Evolutionary conservation across 2,329 filamentous ascomycete genomes (phyloP), one percentile per base, ranked within the genome.

Genomic region (Phialophora verrucosa): DNA sequence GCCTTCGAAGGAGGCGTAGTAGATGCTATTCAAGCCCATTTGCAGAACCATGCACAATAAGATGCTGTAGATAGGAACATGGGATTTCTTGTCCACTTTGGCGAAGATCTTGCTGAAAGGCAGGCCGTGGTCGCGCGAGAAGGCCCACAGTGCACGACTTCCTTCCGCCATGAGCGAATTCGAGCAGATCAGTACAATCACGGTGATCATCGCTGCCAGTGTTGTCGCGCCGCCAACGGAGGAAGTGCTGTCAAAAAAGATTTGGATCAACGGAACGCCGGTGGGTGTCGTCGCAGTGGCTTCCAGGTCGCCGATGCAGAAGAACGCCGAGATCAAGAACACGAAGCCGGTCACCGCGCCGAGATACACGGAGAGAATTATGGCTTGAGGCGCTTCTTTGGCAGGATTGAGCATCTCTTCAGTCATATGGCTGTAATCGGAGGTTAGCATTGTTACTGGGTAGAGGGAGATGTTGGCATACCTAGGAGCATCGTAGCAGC

Each of bases 11-110:
- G 83, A 84, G 0, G 83, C 84, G 64, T 86, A 85, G 67, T 85
- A 84, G 54, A 86, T 85, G 12, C 81, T 81, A 68, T 84, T 82
- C 57, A 87, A 79, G 0, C 81, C 83, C 66, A 85, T 78, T 66
- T 87, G 84, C 1, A 79, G 2, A 85, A 78, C 0, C 0, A 83
- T 85, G 70, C 85, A 86, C 0, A 84, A 84, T 5, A 87, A 75
- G 1, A 71, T 59, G 29, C 82, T 82, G 38, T 78, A 73, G 0
- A 84, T 64, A 0, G 82, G 83, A 0, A 84, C 81, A 62, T 81
- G 79, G 3, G 81, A 73, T 14, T 62, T 74, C 1, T 73, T 72
- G 63, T 82, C 71, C 5, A 85, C 79, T 11, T 76, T 73, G 10
- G 76, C 73, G 11, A 84, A 74, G 66, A 78, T 79, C 20, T 68